Percentiles rank a stretch among this genome's conserved stretches.
Conservation (phyloP, 2,329 filamentous ascomycete genomes). For the Aspergillus latus region DNA sequence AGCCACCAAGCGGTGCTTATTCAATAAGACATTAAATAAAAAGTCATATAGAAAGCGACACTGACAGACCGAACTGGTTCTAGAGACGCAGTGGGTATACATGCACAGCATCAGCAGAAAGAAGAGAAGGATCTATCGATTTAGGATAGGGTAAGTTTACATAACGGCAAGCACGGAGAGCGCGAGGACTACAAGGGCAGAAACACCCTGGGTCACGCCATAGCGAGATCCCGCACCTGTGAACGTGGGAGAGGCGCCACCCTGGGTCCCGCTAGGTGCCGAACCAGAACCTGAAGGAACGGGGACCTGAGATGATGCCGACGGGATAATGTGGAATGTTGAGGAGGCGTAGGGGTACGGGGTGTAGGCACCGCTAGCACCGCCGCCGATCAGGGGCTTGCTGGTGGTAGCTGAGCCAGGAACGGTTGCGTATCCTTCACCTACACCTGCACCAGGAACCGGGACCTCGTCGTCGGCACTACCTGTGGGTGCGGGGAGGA, state of each 20-base stretch:
- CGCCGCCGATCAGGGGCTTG: slow-evolving; percentile 7
- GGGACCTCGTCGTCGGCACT: background rate
- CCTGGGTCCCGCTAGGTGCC: slow-evolving; percentile 21
- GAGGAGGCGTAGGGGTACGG: slow-evolving; percentile 14
- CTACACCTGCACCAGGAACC: background rate
- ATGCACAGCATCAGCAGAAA: background rate
- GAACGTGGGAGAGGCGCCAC: slow-evolving; percentile 19
- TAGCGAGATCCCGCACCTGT: slow-evolving; percentile 22
- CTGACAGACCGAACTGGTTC: background rate
- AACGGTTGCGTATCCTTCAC: background rate
- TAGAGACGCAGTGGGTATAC: background rate
- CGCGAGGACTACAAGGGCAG: slow-evolving; percentile 12
- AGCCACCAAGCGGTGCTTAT: background rate
- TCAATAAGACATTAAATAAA: background rate
- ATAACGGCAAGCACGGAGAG: slow-evolving; percentile 18
- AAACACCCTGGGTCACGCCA: slow-evolving; percentile 14
- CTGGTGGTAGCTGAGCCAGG: slow-evolving; percentile 5
- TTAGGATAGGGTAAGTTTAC: slow-evolving; percentile 7
- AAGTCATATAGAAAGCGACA: background rate
- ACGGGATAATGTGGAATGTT: slow-evolving; percentile 20
- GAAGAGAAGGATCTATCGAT: slow-evolving; percentile 1
- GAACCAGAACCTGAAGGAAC: slow-evolving; percentile 1
- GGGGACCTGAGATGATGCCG: background rate
- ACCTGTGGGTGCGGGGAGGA: background rate
- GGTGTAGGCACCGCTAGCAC: background rate